Conservation (phyloP, 2,329 filamentous ascomycete genomes). For the Penicillium sp. region DNA sequence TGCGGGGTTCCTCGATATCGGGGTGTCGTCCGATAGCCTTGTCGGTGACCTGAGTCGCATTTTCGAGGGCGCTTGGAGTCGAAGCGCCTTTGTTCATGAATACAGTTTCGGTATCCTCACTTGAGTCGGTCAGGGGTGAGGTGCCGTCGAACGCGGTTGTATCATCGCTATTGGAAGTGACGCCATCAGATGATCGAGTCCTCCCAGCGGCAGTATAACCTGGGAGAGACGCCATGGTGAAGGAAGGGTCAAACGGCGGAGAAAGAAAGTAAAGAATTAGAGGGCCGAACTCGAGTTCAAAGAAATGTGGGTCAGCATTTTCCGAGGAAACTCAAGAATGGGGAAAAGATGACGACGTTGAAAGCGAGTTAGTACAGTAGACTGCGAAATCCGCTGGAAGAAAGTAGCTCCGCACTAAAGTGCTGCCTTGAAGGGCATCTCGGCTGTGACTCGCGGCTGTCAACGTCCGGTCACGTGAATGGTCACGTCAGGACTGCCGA, state of each 20-base stretch:
- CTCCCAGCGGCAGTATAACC: slow-evolving; percentile 31
- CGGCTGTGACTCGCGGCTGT: slow-evolving; percentile 11
- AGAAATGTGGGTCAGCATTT: slow-evolving; percentile 7
- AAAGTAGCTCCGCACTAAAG: slow-evolving; percentile 5
- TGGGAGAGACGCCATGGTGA: slow-evolving; percentile 37
- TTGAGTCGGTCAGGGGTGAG: slow-evolving; percentile 14
- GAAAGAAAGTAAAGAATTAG: neutral
- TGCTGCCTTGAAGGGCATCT: slow-evolving; percentile 1
- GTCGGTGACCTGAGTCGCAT: slow-evolving; percentile 16
- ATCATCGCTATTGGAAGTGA: slow-evolving; percentile 17
- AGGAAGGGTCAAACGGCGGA: neutral
- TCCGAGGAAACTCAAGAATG: neutral
- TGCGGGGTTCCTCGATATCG: slow-evolving; percentile 43
- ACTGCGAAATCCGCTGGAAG: neutral
- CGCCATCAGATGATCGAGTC: slow-evolving; percentile 26
- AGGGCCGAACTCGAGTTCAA: neutral
- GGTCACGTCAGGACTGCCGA: slow-evolving; percentile 2
- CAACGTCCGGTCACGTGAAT: neutral
- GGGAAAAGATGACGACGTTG: neutral
- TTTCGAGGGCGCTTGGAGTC: slow-evolving; percentile 10
- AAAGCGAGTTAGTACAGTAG: neutral
- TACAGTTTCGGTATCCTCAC: slow-evolving; percentile 33
- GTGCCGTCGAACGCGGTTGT: slow-evolving; percentile 4
- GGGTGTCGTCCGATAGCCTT: slow-evolving; percentile 15
- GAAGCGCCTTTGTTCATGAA: slow-evolving; percentile 27